phyloP scores from a whole-genome alignment of 306 rosid species.

The Pyrus communis region DNA sequence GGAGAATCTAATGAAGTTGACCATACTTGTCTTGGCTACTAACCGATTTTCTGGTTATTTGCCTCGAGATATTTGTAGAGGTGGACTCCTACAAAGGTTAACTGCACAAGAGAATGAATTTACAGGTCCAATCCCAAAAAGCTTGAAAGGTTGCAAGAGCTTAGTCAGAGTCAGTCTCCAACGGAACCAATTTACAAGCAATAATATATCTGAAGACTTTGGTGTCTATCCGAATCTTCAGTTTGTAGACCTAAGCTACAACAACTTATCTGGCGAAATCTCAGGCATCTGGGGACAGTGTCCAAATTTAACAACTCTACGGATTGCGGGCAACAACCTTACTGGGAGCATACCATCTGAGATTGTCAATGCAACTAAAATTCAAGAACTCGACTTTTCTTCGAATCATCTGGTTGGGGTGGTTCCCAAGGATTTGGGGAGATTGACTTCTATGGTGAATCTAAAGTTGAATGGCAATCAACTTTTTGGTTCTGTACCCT shows the following conservation, averaged over 20 bases:
- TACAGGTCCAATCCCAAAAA: not conserved
- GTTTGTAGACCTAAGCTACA: not conserved
- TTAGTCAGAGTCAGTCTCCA: not conserved
- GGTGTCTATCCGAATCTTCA: conserved; percentile 3
- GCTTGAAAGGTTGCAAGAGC: conserved; percentile 3
- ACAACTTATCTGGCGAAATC: not conserved
- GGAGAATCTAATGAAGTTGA: too few relatives aligned
- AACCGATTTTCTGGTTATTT: conserved; percentile 3
- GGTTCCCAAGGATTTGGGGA: conserved; percentile 1
- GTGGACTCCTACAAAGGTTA: not conserved
- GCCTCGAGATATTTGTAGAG: not conserved
- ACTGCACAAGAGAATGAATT: not conserved
- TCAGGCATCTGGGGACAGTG: not conserved
- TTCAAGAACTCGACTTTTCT: not conserved
- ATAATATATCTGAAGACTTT: conserved; percentile 1
- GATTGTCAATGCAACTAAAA: not conserved
- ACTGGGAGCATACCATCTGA: not conserved
- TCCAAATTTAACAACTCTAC: too few relatives aligned
- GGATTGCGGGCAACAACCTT: not conserved
- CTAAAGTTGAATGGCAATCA: not conserved
- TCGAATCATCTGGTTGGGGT: not conserved
- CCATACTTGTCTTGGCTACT: not conserved
- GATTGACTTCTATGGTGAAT: not conserved
- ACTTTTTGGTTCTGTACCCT: not conserved
- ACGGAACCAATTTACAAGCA: not conserved